These are phyloP conservation scores for Metschnikowia vanudenii DNA, from an alignment of 805 yeast species.

Conservation along the genomic window DNA sequence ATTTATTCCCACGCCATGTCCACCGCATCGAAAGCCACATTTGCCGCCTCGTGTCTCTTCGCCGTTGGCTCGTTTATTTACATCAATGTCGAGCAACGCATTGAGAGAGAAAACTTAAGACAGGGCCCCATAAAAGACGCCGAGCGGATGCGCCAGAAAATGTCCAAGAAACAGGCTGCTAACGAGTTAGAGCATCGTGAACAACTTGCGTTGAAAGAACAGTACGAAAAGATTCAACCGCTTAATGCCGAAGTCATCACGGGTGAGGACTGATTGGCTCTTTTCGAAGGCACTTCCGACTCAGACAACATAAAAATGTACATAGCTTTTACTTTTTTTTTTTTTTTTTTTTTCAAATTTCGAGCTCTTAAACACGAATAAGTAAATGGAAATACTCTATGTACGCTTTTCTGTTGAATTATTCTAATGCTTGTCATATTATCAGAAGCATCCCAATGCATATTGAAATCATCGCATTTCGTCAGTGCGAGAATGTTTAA, in stretches of 20 bases:
- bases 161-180: slow-evolving; percentile 43
- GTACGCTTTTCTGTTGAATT: no score
- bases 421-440: no score
- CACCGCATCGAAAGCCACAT: slow-evolving; percentile 72
- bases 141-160: slow-evolving; percentile 48
- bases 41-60: slow-evolving; percentile 54
- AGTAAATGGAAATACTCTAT: no score
- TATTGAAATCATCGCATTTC: no score
- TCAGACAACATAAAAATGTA: not conserved
- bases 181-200: slow-evolving; percentile 66
- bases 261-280: slow-evolving; percentile 25
- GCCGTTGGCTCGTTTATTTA: slow-evolving; percentile 62
- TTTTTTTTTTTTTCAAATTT: no score
- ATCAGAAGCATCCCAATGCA: no score
- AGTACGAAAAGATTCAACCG: slow-evolving; percentile 62
- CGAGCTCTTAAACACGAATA: no score
- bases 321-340: not conserved
- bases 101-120: slow-evolving; percentile 68
- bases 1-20: slow-evolving; percentile 69
- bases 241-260: slow-evolving; percentile 39
- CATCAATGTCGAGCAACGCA: slow-evolving; percentile 67
- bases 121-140: slow-evolving; percentile 88
- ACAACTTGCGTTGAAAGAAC: slow-evolving; percentile 58
- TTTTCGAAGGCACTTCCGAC: not conserved
- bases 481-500: no score